Evolutionary conservation across 2,329 filamentous ascomycete species (phyloP).

Genomic region (Colletotrichum sp.): DNA sequence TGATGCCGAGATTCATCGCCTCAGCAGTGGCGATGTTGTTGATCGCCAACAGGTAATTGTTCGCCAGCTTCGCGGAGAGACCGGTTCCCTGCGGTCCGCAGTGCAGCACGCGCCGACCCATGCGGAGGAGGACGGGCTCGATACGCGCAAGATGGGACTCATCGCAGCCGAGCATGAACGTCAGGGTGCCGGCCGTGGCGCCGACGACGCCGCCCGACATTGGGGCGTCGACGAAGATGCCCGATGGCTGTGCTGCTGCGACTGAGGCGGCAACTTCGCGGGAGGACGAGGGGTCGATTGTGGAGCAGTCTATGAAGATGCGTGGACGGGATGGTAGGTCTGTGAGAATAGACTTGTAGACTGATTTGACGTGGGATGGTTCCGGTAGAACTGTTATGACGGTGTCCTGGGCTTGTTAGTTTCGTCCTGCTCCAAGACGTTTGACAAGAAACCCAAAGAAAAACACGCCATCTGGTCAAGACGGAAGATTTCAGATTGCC

Average conservation of each 20-base stretch:
- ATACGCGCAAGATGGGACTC: slow-evolving; percentile 64
- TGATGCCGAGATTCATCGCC: slow-evolving; percentile 69
- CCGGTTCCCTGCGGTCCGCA: slow-evolving; percentile 86
- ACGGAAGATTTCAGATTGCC: slow-evolving; percentile 35
- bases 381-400: slow-evolving; percentile 91
- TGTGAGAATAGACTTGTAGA: slow-evolving; percentile 78
- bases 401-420: slow-evolving; percentile 64
- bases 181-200: slow-evolving; percentile 83
- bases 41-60: slow-evolving; percentile 94
- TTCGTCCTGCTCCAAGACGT: slow-evolving; percentile 20
- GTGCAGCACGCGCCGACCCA: slow-evolving; percentile 88
- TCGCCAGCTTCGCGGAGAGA: slow-evolving; percentile 90
- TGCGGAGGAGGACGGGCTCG: slow-evolving; percentile 72
- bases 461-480: slow-evolving; percentile 56
- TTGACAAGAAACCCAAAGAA: slow-evolving; percentile 54
- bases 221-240: slow-evolving; percentile 88
- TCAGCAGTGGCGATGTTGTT: slow-evolving; percentile 81
- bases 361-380: slow-evolving; percentile 82
- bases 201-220: slow-evolving; percentile 98
- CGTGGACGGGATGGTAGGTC: slow-evolving; percentile 61
- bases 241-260: slow-evolving; percentile 49
- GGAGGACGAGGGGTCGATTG: slow-evolving; percentile 90
- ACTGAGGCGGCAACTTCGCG: slow-evolving; percentile 76
- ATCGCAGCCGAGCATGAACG: slow-evolving; percentile 90
- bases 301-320: slow-evolving; percentile 94